Conservation (phyloP, 179 eudicot species). For the Beta lomatogona region DNA sequence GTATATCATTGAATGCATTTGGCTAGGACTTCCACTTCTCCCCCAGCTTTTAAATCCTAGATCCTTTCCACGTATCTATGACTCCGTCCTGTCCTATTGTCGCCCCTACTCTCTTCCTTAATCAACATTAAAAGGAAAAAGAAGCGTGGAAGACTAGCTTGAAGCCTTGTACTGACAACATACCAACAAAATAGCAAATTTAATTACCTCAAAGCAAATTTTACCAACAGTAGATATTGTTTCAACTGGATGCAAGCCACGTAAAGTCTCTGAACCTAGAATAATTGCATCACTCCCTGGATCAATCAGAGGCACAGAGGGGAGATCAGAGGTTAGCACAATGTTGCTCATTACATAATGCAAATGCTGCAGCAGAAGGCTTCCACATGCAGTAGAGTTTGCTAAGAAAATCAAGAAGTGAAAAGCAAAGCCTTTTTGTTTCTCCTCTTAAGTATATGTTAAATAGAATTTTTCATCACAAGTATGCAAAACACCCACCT, state of each 20-base stretch:
- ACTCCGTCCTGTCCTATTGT: too few species aligned
- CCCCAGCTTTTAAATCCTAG: neutral
- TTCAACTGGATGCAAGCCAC: conserved; percentile 86
- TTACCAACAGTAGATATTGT: conserved; percentile 69
- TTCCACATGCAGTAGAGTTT: neutral
- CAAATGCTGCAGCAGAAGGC: neutral
- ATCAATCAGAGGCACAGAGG: conserved; percentile 17
- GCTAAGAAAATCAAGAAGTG: neutral
- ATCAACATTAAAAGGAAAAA: too few species aligned
- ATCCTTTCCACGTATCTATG: neutral
- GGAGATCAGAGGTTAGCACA: conserved; percentile 12
- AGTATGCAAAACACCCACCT: too few species aligned
- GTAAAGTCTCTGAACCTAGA: conserved; percentile 90
- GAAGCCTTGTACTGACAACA: neutral
- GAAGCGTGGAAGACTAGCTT: neutral
- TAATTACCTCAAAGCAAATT: conserved; percentile 48
- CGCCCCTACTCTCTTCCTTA: neutral
- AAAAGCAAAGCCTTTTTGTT: neutral
- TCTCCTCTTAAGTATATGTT: neutral
- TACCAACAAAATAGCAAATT: neutral
- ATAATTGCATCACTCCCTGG: conserved; percentile 89
- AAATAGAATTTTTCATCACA: neutral
- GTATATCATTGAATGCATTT: neutral
- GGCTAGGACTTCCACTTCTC: neutral
- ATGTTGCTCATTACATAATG: neutral